Percentiles rank a stretch among this genome's conserved stretches.
Evolutionary conservation across 306 rosid genomes (phyloP).

Genomic region (Malus orientalis): DNA sequence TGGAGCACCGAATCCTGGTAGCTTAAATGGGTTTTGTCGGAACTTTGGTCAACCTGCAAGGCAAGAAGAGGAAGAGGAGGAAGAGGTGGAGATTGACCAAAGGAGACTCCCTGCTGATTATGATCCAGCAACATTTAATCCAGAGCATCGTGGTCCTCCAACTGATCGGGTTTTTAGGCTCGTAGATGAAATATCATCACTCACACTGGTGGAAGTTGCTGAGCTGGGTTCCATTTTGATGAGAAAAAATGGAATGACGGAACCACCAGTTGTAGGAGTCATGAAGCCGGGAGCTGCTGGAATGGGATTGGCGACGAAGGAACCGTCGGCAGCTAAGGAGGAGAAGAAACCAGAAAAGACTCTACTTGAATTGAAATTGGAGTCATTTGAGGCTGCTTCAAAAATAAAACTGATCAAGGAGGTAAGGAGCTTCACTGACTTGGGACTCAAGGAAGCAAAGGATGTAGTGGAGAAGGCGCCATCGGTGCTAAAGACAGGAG

Average conservation of each 20-base stretch:
- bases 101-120: slow-evolving; percentile 90
- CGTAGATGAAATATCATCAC: slow-evolving; percentile 72
- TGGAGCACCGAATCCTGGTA: slow-evolving; percentile 16
- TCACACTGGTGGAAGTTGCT: slow-evolving; percentile 63
- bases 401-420: slow-evolving; percentile 87
- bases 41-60: slow-evolving; percentile 58
- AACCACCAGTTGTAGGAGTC: slow-evolving; percentile 55
- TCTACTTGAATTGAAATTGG: slow-evolving; percentile 64
- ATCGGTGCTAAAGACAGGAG: slow-evolving; percentile 59
- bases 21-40: slow-evolving; percentile 27
- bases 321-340: slow-evolving; percentile 53
- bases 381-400: slow-evolving; percentile 72
- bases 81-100: slow-evolving; percentile 82
- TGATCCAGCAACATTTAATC: slow-evolving; percentile 79
- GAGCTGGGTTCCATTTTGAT: slow-evolving; percentile 64
- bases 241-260: slow-evolving; percentile 59
- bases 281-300: slow-evolving; percentile 71
- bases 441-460: slow-evolving; percentile 85
- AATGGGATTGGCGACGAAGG: slow-evolving; percentile 49
- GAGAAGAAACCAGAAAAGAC: slow-evolving; percentile 79
- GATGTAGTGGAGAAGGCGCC: slow-evolving; percentile 84
- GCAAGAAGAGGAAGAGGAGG: slow-evolving; percentile 64
- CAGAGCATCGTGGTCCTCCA: slow-evolving; percentile 80
- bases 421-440: slow-evolving; percentile 73
- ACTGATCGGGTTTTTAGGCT: slow-evolving; percentile 67